These are phyloP conservation scores for Citrus sinensis DNA, from an alignment of 345 rosid genomes.

Conservation along the genomic window DVS_A1.0 CM039163.1:50389501-50390000, in stretches of 20 bases:
- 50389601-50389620: conserved; percentile 40
- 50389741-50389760: conserved; percentile 86
- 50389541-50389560: conserved; percentile 76
- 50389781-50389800: conserved; percentile 69
- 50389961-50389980: conserved; percentile 87
- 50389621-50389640: conserved; percentile 41
- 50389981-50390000: conserved; percentile 77
- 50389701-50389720: conserved; percentile 79
- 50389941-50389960: conserved; percentile 65
- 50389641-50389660: conserved; percentile 93
- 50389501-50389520: conserved; percentile 60
- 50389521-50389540: conserved; percentile 73
- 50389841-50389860: conserved; percentile 71
- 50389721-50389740: conserved; percentile 63
- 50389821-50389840: conserved; percentile 82
- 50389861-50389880: conserved; percentile 62
- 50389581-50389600: conserved; percentile 87
- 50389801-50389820: conserved; percentile 51
- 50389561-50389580: conserved; percentile 91
- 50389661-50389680: conserved; percentile 91
- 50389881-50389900: conserved; percentile 69
- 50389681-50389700: conserved; percentile 96
- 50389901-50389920: conserved; percentile 92
- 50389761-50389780: conserved; percentile 92
- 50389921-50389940: conserved; percentile 72